Evolutionary conservation across 2,329 filamentous ascomycete species (phyloP).

Genomic region (Pyrenophora teres): DNA sequence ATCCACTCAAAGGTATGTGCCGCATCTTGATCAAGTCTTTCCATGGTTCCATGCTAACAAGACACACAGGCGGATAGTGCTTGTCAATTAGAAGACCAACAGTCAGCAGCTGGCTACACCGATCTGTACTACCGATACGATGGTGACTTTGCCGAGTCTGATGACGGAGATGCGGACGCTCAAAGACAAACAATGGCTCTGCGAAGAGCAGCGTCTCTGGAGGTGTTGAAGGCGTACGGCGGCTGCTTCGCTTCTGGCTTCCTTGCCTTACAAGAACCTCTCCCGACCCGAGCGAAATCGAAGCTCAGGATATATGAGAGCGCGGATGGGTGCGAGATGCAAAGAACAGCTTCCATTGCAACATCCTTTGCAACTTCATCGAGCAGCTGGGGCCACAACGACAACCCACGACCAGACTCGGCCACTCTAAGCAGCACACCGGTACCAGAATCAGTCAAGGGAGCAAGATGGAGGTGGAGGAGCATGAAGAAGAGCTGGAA

Average conservation of each 20-base stretch:
- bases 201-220: constrained; percentile 31
- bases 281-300: constrained; percentile 27
- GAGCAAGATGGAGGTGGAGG: constrained; percentile 30
- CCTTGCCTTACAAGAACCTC: constrained; percentile 31
- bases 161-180: constrained; percentile 27
- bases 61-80: constrained; percentile 8
- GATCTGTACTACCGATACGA: constrained; percentile 21
- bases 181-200: constrained; percentile 26
- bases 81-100: constrained; percentile 20
- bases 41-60: constrained; percentile 9
- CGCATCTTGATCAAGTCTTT: background rate
- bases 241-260: constrained; percentile 42
- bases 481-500: constrained; percentile 27
- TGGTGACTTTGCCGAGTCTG: constrained; percentile 26
- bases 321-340: constrained; percentile 32
- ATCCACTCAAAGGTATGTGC: constrained; percentile 29
- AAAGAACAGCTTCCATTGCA: constrained; percentile 32
- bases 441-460: constrained; percentile 16
- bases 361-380: constrained; percentile 18
- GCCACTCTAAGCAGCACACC: constrained; percentile 34
- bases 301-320: constrained; percentile 24
- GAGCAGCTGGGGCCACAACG: constrained; percentile 20
- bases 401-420: constrained; percentile 39
- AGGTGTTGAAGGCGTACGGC: constrained; percentile 40
- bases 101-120: background rate